A percentile compares a stretch with the other conserved stretches of the same genome.
These are phyloP conservation scores for Cryptococcus sp. DNA, from an alignment of 1,284 basidiomycete species.

Conservation along the genomic window DNA sequence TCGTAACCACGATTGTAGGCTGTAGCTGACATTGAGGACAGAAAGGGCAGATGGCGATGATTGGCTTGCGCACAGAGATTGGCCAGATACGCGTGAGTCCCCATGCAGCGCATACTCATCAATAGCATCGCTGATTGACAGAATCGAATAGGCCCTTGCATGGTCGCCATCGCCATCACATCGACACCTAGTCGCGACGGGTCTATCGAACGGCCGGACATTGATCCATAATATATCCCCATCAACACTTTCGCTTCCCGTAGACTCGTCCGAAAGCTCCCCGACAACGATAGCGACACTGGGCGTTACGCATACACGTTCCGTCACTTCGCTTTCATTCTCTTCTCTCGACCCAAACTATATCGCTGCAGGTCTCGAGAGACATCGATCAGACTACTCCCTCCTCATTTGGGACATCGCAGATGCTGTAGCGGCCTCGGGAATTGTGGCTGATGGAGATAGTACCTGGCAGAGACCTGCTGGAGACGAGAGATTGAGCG, in stretches of 20 bases:
- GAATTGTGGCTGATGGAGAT: conserved; percentile 21
- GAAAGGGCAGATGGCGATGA: conserved; percentile 41
- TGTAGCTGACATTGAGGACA: conserved; percentile 5
- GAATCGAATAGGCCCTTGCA: conserved; percentile 34
- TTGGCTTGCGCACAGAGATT: conserved; percentile 46
- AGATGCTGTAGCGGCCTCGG: conserved; percentile 28
- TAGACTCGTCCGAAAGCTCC: conserved; percentile 5
- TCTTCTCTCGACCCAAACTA: conserved; percentile 43
- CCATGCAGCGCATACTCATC: neutral
- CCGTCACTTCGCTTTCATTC: conserved; percentile 47
- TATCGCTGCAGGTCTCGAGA: conserved; percentile 47
- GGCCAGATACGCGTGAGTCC: conserved; percentile 39
- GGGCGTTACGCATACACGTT: conserved; percentile 42
- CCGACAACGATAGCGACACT: conserved; percentile 29
- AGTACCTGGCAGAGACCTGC: conserved; percentile 28
- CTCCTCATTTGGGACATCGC: conserved; percentile 51
- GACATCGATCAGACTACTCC: conserved; percentile 49
- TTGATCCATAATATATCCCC: conserved; percentile 39
- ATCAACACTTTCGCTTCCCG: conserved; percentile 33
- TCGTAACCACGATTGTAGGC: neutral
- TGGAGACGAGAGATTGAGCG: conserved; percentile 25
- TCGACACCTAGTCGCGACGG: conserved; percentile 39
- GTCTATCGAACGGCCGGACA: conserved; percentile 41
- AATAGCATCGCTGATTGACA: neutral
- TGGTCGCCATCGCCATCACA: conserved; percentile 45